These are phyloP conservation scores for Rhizopus microsporus DNA, from an alignment of 371 early-diverging fungal genomes.

Conservation along the genomic window DNA sequence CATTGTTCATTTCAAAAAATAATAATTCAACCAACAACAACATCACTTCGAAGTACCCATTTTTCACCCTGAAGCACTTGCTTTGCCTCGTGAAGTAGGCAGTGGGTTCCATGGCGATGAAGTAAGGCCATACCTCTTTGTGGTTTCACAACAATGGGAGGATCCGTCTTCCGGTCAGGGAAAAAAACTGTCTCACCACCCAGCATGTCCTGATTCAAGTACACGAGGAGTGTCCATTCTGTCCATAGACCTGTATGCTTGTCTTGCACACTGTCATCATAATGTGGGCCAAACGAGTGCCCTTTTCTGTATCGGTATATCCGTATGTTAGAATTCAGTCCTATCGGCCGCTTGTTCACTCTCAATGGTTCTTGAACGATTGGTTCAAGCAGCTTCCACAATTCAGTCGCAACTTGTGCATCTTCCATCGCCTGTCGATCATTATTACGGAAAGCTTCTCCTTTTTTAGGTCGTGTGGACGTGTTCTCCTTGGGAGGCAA, in stretches of 20 bases:
- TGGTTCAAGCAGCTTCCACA: conserved; percentile 63
- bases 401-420: conserved; percentile 45
- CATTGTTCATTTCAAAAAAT: neutral
- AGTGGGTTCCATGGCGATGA: conserved; percentile 76
- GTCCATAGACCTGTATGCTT: conserved; percentile 31
- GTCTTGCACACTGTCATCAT: conserved; percentile 72
- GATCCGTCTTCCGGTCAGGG: conserved; percentile 15
- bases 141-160: conserved; percentile 57
- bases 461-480: conserved; percentile 47
- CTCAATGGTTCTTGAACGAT: conserved; percentile 28
- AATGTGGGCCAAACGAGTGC: conserved; percentile 74
- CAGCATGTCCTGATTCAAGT: conserved; percentile 58
- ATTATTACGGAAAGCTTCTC: conserved; percentile 73
- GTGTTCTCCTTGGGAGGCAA: conserved; percentile 34
- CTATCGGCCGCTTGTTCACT: conserved; percentile 14
- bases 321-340: conserved; percentile 68
- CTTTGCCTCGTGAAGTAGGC: conserved; percentile 75
- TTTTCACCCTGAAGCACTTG: conserved; percentile 67
- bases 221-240: conserved; percentile 73
- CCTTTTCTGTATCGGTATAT: conserved; percentile 72
- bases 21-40: conserved; percentile 31
- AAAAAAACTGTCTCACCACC: conserved; percentile 77
- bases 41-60: conserved; percentile 75
- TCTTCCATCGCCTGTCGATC: conserved; percentile 63
- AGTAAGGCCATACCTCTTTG: conserved; percentile 66